Evolutionary conservation across 2,329 filamentous ascomycete species (phyloP).

Genomic region (Ilyonectria mors-panacis): DNA sequence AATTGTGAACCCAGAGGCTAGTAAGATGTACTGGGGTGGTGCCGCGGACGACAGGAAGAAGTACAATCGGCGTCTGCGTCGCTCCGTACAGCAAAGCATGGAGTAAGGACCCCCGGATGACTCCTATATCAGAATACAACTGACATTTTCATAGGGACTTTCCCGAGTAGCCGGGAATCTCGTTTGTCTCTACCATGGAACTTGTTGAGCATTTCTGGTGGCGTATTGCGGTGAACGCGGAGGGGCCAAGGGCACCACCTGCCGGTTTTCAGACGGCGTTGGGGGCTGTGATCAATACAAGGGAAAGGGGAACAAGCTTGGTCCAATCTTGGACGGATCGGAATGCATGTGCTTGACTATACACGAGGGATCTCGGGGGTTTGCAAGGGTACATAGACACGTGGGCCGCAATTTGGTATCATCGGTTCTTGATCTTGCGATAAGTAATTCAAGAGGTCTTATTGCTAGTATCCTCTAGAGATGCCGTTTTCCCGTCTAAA

Average conservation of each 20-base stretch:
- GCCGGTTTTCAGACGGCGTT: constrained; percentile 40
- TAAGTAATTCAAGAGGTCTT: constrained; percentile 6
- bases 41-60: constrained; percentile 80
- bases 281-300: constrained; percentile 28
- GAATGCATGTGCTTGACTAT: not conserved
- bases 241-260: constrained; percentile 17
- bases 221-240: constrained; percentile 38
- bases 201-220: constrained; percentile 30
- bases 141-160: constrained; percentile 49
- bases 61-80: constrained; percentile 86
- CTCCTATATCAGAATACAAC: not conserved
- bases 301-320: constrained; percentile 22
- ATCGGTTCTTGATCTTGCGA: constrained; percentile 4
- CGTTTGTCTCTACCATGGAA: constrained; percentile 11
- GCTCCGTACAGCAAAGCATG: constrained; percentile 80
- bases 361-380: not conserved
- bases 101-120: constrained; percentile 61
- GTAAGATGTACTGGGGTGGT: constrained; percentile 88
- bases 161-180: constrained; percentile 44
- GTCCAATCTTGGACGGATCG: constrained; percentile 8
- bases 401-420: constrained; percentile 4
- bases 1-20: constrained; percentile 87
- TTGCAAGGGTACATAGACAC: constrained; percentile 2
- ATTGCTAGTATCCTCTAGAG: constrained; percentile 26
- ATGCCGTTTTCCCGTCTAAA: constrained; percentile 20